These are phyloP conservation scores for Apiospora marii DNA, from an alignment of 2,329 filamentous ascomycete genomes.

Conservation along the genomic window DNA sequence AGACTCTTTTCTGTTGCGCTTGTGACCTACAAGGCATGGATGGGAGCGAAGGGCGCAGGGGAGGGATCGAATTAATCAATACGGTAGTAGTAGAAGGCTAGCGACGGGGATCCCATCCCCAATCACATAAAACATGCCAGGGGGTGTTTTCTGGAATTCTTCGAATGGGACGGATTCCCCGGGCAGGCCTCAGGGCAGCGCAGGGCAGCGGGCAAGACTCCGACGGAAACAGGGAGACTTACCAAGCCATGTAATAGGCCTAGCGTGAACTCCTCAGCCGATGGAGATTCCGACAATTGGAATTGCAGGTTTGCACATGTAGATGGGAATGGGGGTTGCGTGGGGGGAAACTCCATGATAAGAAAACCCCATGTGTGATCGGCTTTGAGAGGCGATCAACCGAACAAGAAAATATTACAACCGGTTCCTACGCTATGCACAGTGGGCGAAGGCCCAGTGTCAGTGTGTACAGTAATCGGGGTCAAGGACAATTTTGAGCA, in stretches of 20 bases:
- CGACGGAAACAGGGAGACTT: slow-evolving; percentile 11
- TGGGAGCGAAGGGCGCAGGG: neutral
- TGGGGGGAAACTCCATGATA: neutral
- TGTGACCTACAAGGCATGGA: neutral
- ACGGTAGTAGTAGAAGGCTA: neutral
- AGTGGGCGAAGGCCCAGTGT: neutral
- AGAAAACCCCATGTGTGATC: neutral
- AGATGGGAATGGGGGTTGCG: neutral
- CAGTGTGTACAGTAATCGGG: neutral
- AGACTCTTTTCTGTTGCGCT: neutral
- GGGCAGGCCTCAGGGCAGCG: neutral
- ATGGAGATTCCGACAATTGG: slow-evolving; percentile 19
- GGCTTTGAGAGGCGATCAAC: neutral
- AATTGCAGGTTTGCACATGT: slow-evolving; percentile 1
- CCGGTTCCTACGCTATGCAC: neutral
- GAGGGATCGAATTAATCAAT: neutral
- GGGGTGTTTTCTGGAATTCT: slow-evolving; percentile 17
- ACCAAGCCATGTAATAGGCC: neutral
- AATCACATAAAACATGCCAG: slow-evolving; percentile 10
- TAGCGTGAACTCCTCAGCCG: slow-evolving; percentile 7
- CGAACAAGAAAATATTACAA: neutral
- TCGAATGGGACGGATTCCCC: slow-evolving; percentile 9
- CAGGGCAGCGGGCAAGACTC: neutral
- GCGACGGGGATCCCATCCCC: slow-evolving; percentile 1
- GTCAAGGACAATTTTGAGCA: neutral